These are phyloP conservation scores for Coemansia reversa DNA, from an alignment of 192 early-diverging fungal genomes.

Conservation along the genomic window DNA sequence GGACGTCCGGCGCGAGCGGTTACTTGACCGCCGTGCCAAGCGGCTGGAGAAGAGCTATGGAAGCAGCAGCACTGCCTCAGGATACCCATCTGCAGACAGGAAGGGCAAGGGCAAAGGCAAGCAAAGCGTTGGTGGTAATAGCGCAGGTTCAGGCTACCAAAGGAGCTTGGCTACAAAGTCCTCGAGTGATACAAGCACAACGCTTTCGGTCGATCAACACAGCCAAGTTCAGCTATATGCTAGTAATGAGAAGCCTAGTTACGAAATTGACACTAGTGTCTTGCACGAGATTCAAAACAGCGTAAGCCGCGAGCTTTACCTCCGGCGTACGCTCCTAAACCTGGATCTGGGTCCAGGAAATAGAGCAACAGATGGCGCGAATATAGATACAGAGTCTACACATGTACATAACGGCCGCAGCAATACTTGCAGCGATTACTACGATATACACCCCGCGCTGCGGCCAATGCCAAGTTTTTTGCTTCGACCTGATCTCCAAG, in stretches of 20 bases:
- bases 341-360: background rate
- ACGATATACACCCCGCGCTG: constrained; percentile 14
- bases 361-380: background rate
- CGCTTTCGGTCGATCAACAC: background rate
- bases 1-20: constrained; percentile 42
- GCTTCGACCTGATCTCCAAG: constrained; percentile 25
- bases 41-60: background rate
- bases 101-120: constrained; percentile 40
- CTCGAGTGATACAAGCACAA: background rate
- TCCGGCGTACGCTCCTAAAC: constrained; percentile 22
- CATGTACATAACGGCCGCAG: background rate
- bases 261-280: background rate
- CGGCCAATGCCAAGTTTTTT: constrained; percentile 37
- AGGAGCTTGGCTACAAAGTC: background rate
- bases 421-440: background rate
- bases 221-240: background rate
- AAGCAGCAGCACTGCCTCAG: constrained; percentile 1
- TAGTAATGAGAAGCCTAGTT: background rate
- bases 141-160: background rate
- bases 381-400: background rate
- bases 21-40: constrained; percentile 40
- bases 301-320: constrained; percentile 24
- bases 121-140: background rate
- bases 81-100: background rate
- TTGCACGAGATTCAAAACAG: constrained; percentile 27